Base-by-base conservation (phyloP, 495 filamentous ascomycete genomes). In the Penicillium cosmopolitanum region DNA sequence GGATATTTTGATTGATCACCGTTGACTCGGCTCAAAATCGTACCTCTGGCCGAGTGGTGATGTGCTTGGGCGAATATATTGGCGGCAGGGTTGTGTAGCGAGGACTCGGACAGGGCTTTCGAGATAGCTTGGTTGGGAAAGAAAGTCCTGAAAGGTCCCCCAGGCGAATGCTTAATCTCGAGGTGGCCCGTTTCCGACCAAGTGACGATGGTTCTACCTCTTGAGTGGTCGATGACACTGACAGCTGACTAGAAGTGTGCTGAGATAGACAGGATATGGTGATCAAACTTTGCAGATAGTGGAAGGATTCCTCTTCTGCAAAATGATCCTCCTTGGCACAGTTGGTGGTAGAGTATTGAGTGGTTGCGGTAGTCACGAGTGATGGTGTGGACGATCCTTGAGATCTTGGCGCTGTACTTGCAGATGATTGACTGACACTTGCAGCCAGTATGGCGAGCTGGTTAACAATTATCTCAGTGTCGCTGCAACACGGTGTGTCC, bases 241-340 rank as follows among this genome's bases (percentile, higher is more conserved):
- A 16, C 28, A 1, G 40, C 13, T 48, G 51, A 2, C 47, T 33
- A 18, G 60, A 47, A 21, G 51, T 44, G 18, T 63, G 50, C 11
- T 50, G 60, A 1, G 59, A 40, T 6, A 57, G 35, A 31, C 18
- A 62, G n/a, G 68, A 68, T 46, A 64, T 19, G 23, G 66, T 71
- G 60, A 71, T 71, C 46, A 68, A 50, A 42, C 66, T 69, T 25
- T 54, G 50, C 43, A 71, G 59, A 34, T 71, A 66, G 40, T 66
- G 51, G 60, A 72, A 69, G 13, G 59, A 64, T 50, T 72, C 64
- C 50, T 65, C 68, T 50, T 63, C 56, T 10, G 33, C 55, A 16
- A 54, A 35, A n/a, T 59, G 50, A 15, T 61, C 33, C 35, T 57
- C 51, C 21, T 19, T 19, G 25, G 21, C 2, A 11, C 9, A 51